Evolutionary conservation across 2,329 filamentous ascomycete species (phyloP).

Genomic region (Alternaria conjuncta): DNA sequence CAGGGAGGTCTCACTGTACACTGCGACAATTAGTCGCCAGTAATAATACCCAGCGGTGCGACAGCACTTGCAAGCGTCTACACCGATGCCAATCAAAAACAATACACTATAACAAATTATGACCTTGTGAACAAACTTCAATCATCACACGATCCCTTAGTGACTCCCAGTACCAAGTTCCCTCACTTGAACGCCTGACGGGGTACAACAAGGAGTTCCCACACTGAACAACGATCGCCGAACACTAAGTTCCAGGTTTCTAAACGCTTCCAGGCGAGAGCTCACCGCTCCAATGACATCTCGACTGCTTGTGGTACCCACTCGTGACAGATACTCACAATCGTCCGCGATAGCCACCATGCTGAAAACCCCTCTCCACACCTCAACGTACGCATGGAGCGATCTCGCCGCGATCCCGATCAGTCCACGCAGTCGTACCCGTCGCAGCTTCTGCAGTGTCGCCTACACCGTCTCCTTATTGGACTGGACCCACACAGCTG

Average conservation of each 20-base stretch:
- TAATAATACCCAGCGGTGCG: slow-evolving; percentile 21
- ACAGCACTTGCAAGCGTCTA: slow-evolving; percentile 8
- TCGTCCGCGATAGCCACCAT: not conserved
- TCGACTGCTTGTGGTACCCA: slow-evolving; percentile 1
- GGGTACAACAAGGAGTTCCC: not conserved
- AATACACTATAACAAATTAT: not conserved
- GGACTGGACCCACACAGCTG: not conserved
- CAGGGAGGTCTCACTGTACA: slow-evolving; percentile 1
- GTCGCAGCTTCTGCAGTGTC: slow-evolving; percentile 19
- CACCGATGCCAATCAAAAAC: slow-evolving; percentile 5
- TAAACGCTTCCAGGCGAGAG: not conserved
- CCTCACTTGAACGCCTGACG: not conserved
- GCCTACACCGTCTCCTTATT: slow-evolving; percentile 8
- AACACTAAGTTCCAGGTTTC: slow-evolving; percentile 5
- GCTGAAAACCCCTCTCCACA: slow-evolving; percentile 7
- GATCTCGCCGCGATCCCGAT: slow-evolving; percentile 17
- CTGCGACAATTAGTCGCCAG: slow-evolving; percentile 9
- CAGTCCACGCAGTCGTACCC: slow-evolving; percentile 8
- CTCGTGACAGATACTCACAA: slow-evolving; percentile 9
- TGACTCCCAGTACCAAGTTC: not conserved
- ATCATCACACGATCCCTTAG: not conserved
- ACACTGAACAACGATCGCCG: slow-evolving; percentile 2
- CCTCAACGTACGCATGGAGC: slow-evolving; percentile 4
- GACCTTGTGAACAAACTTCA: not conserved
- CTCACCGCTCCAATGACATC: slow-evolving; percentile 12